These are phyloP conservation scores for Beauveria medogensis DNA, from an alignment of 2,329 filamentous ascomycete genomes.

Conservation along the genomic window DNA sequence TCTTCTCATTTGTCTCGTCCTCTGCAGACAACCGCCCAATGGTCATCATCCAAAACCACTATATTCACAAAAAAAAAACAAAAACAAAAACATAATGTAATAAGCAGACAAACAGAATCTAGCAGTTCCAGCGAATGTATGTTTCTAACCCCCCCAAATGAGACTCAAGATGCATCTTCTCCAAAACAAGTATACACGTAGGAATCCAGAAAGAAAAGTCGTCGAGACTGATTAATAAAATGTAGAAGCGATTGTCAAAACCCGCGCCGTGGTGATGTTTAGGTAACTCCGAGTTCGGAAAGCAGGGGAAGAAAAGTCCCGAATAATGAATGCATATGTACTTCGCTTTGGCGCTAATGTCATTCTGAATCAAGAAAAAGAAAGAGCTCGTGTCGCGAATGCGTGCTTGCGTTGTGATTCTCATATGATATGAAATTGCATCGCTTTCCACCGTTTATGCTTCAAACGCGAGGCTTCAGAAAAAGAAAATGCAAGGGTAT, in stretches of 20 bases:
- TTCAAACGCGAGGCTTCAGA: too few relatives aligned
- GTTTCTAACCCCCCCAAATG: too few relatives aligned
- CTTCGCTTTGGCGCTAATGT: not conserved
- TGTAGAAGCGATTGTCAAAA: not conserved
- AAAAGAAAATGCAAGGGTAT: not conserved
- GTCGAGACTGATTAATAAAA: not conserved
- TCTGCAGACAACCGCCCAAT: not conserved
- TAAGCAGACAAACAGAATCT: not conserved
- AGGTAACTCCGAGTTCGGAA: not conserved
- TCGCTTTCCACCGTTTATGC: too few relatives aligned
- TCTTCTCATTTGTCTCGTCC: too few relatives aligned
- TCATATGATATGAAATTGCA: too few relatives aligned
- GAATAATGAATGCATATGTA: not conserved
- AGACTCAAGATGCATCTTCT: too few relatives aligned
- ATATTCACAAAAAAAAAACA: not conserved
- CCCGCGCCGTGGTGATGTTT: not conserved
- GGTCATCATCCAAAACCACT: not conserved
- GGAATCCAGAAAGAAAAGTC: not conserved
- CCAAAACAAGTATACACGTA: not conserved
- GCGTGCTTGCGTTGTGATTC: too few relatives aligned
- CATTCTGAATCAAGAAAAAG: not conserved
- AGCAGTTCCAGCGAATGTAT: not conserved
- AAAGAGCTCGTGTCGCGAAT: not conserved
- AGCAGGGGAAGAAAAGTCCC: not conserved
- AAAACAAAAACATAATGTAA: not conserved